Percentiles rank a stretch among this genome's conserved stretches.
Conservation (phyloP, 768 basidiomycete species). For the Mycena epipterygia region DNA sequence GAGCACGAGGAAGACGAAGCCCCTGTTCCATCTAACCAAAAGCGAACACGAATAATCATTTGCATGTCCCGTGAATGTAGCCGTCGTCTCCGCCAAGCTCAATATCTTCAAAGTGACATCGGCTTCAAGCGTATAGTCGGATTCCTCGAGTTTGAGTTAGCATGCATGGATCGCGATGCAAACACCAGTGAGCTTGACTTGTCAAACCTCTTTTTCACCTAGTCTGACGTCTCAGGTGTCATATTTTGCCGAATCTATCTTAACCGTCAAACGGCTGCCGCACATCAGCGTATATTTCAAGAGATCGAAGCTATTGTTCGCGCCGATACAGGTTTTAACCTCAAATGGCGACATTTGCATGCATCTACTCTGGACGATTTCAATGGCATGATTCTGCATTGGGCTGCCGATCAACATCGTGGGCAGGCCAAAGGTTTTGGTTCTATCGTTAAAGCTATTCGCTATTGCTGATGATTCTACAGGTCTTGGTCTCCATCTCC, state of each 20-base stretch:
- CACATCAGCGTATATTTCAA: conserved; percentile 27
- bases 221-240: conserved; percentile 17
- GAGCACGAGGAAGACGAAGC: conserved; percentile 8
- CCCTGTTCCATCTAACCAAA: too few relatives aligned
- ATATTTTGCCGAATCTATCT: conserved; percentile 32
- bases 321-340: conserved; percentile 14
- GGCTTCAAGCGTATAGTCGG: conserved; percentile 33
- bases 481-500: conserved; percentile 11
- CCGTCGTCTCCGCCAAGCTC: neutral
- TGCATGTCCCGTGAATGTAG: conserved; percentile 37
- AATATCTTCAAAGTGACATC: conserved; percentile 36
- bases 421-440: conserved; percentile 32
- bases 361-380: neutral
- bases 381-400: conserved; percentile 8
- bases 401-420: conserved; percentile 20
- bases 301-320: conserved; percentile 23
- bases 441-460: neutral
- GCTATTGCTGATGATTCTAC: neutral
- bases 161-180: conserved; percentile 8
- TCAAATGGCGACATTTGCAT: conserved; percentile 35
- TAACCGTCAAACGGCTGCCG: conserved; percentile 30
- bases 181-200: conserved; percentile 26
- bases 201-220: neutral
- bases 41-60: conserved; percentile 27
- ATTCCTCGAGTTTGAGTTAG: conserved; percentile 35